Evolutionary conservation across 768 basidiomycete species (phyloP).

Genomic region (Russula compacta): DNA sequence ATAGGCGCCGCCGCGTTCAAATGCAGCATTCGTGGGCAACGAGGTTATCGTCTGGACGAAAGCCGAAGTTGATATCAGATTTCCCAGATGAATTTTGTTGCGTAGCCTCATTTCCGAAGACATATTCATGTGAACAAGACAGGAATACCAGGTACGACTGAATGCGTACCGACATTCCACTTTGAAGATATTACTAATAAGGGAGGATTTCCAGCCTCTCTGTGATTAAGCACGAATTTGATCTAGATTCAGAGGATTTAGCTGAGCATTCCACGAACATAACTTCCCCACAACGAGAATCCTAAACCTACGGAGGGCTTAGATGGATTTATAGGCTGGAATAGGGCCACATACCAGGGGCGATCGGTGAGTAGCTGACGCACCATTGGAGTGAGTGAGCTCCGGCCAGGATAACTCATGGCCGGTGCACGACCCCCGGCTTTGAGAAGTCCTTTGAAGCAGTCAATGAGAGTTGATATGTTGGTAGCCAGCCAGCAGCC

Average conservation of each 20-base stretch:
- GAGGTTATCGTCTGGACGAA: neutral
- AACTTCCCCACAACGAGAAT: slow-evolving; percentile 2
- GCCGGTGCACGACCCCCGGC: too few species aligned
- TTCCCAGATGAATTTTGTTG: too few species aligned
- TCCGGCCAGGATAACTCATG: neutral
- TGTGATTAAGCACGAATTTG: neutral
- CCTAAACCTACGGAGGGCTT: neutral
- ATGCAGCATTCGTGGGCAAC: neutral
- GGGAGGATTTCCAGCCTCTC: slow-evolving; percentile 3
- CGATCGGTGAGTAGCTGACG: neutral
- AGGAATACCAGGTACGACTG: neutral
- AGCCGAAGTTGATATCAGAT: neutral
- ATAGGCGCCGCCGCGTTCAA: neutral
- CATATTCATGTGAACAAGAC: neutral
- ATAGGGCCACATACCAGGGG: neutral
- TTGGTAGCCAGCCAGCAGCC: neutral
- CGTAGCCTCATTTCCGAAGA: neutral
- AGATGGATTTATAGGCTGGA: neutral
- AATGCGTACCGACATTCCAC: neutral
- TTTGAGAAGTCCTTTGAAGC: neutral
- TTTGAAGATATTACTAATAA: neutral
- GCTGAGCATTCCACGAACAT: neutral
- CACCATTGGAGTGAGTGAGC: neutral
- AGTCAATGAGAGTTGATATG: neutral
- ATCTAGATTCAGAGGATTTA: too few species aligned